Base-by-base conservation (phyloP, 805 yeast species). In the Candida tammaniensis region DNA sequence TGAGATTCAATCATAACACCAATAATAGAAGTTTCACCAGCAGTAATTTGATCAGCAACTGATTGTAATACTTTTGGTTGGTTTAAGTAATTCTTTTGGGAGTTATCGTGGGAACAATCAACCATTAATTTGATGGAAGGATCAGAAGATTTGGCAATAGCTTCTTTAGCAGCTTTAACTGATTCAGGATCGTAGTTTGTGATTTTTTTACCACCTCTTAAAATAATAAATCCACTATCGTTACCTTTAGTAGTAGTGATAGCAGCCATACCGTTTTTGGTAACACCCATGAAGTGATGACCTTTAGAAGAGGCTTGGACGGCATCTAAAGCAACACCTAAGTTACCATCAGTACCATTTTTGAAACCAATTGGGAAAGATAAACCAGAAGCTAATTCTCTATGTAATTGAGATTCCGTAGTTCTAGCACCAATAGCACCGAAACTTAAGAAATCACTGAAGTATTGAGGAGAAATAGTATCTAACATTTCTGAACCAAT, bases 401-500 rank as follows among this genome's bases (percentile, higher is more conserved):
- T 82, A 64, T 91, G 98, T 35, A 91, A 77, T 70, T 91, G 98
- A 24, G 96, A 88, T 70, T 91, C 98, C 24, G 98, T 91, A 29
- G 98, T 91, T 73, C 98, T 83, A 24, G 98, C 98, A 53, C 98
- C 98, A 59, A 91, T 89, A 31, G 98, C 98, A 54, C 98, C 98
- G 35, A 93, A 78, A 17, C 96, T 85, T 74, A 91, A 83, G 48
- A 91, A 77, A 61, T 91, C 98, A 32, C 93, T 78, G 52, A 91
- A 74, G 67, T 84, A 91, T 71, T 91, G 96, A 1, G 98, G 98
- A 11, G 96, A 87, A 44, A 93, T 91, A 17, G 98, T 91, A 63
- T 91, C 98, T 57, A 91, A 76, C 96, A 91, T 91, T 68, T 91
- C 98, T 41, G 94, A 86, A 17, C 96, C 98, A 59, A 91, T 89